phyloP scores from a whole-genome alignment of 192 early-diverging fungal species.

The Umbelopsis ramanniana region DNA sequence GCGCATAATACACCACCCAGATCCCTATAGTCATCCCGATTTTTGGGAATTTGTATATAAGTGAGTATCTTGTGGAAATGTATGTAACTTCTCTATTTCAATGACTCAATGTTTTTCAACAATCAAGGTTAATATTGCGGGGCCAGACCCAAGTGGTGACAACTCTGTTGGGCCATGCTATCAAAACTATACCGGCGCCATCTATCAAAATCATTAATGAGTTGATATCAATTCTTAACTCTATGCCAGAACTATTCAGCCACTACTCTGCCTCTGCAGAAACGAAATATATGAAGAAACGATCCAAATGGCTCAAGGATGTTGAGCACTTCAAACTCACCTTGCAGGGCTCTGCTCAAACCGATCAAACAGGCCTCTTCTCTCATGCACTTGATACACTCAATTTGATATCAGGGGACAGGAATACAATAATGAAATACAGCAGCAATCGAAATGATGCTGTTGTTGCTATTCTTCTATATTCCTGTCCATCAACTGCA shows the following conservation, averaged over 20 bases:
- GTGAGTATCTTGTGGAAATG: not conserved
- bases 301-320: conserved; percentile 13
- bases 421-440: conserved; percentile 40
- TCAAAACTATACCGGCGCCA: conserved; percentile 8
- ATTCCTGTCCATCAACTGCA: conserved; percentile 47
- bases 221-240: conserved; percentile 2
- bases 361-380: not conserved
- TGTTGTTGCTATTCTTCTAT: conserved; percentile 54
- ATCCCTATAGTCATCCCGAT: conserved; percentile 3
- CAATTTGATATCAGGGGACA: conserved; percentile 36
- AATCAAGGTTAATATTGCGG: conserved; percentile 1
- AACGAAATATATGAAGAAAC: conserved; percentile 1
- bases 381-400: not conserved
- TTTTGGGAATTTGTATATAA: conserved; percentile 24
- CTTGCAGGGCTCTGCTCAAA: not conserved
- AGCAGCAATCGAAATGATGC: conserved; percentile 57
- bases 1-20: conserved; percentile 3
- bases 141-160: conserved; percentile 1
- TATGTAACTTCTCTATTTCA: not conserved
- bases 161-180: not conserved
- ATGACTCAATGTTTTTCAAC: not conserved
- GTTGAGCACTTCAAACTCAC: not conserved
- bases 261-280: conserved; percentile 4
- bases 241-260: not conserved
- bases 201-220: conserved; percentile 2